Conservation (phyloP, 2,329 filamentous ascomycete species). For the Calonectria pseudoreteaudii region DNA sequence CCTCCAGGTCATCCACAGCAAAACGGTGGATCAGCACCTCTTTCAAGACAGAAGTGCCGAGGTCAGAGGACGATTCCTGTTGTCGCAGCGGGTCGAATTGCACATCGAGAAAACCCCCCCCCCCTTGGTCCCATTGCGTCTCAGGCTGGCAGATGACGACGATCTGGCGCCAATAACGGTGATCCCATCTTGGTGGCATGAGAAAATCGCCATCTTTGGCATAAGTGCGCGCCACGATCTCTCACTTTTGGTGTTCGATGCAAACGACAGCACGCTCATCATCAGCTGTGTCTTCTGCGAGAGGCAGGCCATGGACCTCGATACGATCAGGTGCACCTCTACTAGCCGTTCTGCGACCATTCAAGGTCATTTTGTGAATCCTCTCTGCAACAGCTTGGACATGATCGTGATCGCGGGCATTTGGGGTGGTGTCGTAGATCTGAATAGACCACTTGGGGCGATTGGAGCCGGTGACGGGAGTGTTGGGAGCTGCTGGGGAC, state of each 20-base stretch:
- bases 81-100: not conserved
- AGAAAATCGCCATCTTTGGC: not conserved
- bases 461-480: not conserved
- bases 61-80: not conserved
- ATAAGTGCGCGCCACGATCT: not conserved
- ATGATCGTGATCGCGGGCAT: not conserved
- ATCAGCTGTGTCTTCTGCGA: not conserved
- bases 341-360: not conserved
- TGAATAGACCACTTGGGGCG: not conserved
- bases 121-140: not conserved
- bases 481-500: not conserved
- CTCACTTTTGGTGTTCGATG: not conserved
- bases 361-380: not conserved
- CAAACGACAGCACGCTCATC: not conserved
- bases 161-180: not conserved
- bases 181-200: not conserved
- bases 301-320: not conserved
- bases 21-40: not conserved
- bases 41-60: not conserved
- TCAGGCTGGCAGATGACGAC: not conserved
- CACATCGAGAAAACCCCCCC: not conserved
- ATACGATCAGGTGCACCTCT: not conserved
- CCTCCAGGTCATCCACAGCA: not conserved
- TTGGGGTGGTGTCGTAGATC: not conserved
- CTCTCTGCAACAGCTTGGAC: not conserved